These are phyloP conservation scores for Dactylonectria estremocensis DNA, from an alignment of 2,329 filamentous ascomycete species.

Conservation along the genomic window DNA sequence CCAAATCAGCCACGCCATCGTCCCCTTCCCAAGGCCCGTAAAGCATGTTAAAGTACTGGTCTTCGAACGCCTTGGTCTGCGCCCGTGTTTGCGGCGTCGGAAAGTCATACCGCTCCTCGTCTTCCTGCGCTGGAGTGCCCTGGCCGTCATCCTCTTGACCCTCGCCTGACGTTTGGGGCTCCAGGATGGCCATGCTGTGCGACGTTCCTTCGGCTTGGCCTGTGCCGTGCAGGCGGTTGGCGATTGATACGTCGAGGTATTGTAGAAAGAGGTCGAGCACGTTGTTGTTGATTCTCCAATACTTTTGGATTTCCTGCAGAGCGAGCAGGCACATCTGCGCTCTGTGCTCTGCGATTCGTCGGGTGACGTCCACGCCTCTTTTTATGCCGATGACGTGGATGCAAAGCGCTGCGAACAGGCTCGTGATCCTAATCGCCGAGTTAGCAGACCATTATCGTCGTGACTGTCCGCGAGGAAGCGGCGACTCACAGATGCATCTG, in stretches of 20 bases:
- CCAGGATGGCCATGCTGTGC: slow-evolving; percentile 11
- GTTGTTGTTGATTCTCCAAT: slow-evolving; percentile 59
- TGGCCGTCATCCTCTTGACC: background rate
- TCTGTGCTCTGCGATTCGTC: slow-evolving; percentile 55
- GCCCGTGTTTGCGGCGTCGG: slow-evolving; percentile 34
- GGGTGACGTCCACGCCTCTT: slow-evolving; percentile 51
- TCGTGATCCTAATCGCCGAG: slow-evolving; percentile 51
- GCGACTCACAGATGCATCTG: slow-evolving; percentile 56
- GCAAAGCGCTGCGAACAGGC: slow-evolving; percentile 56
- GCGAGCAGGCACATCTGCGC: slow-evolving; percentile 57
- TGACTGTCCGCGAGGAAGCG: background rate
- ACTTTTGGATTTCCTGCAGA: slow-evolving; percentile 57
- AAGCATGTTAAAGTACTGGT: slow-evolving; percentile 55
- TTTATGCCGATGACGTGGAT: slow-evolving; percentile 57
- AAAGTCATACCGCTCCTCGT: slow-evolving; percentile 25
- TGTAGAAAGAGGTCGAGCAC: slow-evolving; percentile 56
- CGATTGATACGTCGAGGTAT: slow-evolving; percentile 57
- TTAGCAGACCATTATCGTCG: background rate
- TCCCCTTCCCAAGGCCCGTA: slow-evolving; percentile 56
- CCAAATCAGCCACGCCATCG: slow-evolving; percentile 53
- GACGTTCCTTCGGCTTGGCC: slow-evolving; percentile 30
- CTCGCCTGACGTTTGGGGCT: slow-evolving; percentile 1
- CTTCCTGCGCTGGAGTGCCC: background rate
- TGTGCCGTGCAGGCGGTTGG: slow-evolving; percentile 50
- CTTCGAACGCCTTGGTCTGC: slow-evolving; percentile 50